phyloP scores from a whole-genome alignment of 2,329 filamentous ascomycete species.

The Chaetomiaceae sp. region DNA sequence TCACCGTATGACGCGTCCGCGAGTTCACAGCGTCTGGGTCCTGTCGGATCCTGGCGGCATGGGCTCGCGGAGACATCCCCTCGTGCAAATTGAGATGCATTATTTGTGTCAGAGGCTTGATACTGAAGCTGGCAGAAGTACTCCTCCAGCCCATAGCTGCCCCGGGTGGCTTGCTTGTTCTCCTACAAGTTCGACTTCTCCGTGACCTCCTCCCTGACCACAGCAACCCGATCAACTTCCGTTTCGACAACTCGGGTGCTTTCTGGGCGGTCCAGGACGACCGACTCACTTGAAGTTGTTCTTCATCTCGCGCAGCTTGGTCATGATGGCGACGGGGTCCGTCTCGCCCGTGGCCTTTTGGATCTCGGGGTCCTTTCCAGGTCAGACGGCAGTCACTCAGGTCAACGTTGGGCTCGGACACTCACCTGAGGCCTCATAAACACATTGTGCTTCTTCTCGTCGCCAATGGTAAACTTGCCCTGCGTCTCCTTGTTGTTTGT shows the following conservation, averaged over 20 bases:
- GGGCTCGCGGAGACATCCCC: constrained; percentile 30
- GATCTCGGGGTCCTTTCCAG: constrained; percentile 67
- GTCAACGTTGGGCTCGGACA: constrained; percentile 12
- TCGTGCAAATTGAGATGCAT: background rate
- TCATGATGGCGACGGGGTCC: constrained; percentile 79
- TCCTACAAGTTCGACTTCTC: constrained; percentile 16
- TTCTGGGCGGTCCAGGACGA: background rate
- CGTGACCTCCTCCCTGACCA: constrained; percentile 12
- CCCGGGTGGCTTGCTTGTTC: background rate
- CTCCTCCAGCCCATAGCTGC: background rate
- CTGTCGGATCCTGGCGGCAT: constrained; percentile 20
- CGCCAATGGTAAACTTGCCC: constrained; percentile 92
- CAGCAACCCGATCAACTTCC: constrained; percentile 9
- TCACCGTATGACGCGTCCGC: constrained; percentile 27
- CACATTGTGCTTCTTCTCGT: constrained; percentile 96
- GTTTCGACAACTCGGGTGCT: background rate
- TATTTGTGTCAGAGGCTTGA: background rate
- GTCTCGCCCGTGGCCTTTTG: constrained; percentile 80
- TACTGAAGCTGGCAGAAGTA: background rate
- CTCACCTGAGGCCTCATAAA: constrained; percentile 86
- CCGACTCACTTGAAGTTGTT: constrained; percentile 62
- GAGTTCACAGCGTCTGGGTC: constrained; percentile 21
- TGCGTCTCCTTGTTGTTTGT: constrained; percentile 81
- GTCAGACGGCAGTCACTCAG: constrained; percentile 12
- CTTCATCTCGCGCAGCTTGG: constrained; percentile 84